Base-by-base conservation (phyloP, 148 eudicot genomes). In the Arbutus unedo region DNA sequence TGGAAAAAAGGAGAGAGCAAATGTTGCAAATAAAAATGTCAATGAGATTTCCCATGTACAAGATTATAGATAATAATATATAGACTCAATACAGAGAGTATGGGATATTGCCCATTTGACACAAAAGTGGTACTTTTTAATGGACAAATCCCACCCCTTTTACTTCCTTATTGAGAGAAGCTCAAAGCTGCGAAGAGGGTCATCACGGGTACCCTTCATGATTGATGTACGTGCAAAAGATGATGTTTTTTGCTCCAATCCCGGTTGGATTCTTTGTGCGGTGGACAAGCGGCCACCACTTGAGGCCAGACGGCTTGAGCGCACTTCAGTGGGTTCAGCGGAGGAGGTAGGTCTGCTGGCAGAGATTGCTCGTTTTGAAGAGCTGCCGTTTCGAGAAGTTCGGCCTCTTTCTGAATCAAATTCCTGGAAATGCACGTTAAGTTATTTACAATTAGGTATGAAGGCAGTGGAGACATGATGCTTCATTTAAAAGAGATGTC, bases 181-280 rank as follows among this genome's bases (percentile, higher is more conserved):
- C 84, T 96, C 98, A 41, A 96, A 94, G 92, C 94, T 94, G 79
- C 98, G 97, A 68, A 94, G 85, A 77, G 95, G 93, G 67, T 96
- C 98, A 68, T 93, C 94, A 2, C 92, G 93, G 57, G 85, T 77
- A 38, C 91, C 90, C 86, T 91, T 91, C 82, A 91, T 81, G 44
- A 86, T 87, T 10, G 96, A 21, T 13, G 87, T 84, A 7, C 94
- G 96, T 41, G 93, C 68, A 75, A 89, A 87, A 47, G 91, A 86
- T 60, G 90, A 73, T 54, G 93, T 87, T 78, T 92, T 86, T 50
- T 92, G 55, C 23, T 91, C 97, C 3, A 72, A 6, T 16, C 91
- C 89, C 9, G 87, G 86, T 41, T 90, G 93, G 79, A 88, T 84
- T 81, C 91, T 87, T 54, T 91, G 92, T 14, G 91, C 54, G 54